Base-by-base conservation (phyloP, 176 grass and related monocot genomes). In the Carex littledalei region DNA sequence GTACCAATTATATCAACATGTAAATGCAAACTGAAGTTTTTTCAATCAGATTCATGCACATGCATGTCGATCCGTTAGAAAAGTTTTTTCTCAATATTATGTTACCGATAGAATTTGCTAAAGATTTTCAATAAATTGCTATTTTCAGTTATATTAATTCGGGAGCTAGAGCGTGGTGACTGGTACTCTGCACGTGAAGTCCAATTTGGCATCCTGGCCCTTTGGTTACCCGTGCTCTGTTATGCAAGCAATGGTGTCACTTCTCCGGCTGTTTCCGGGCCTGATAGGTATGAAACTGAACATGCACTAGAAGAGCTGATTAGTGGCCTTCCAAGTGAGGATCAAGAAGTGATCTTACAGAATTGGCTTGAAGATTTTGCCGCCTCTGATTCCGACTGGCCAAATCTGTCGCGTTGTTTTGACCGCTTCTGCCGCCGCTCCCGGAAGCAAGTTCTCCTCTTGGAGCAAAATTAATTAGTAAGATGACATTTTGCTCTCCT, bases 361-460 rank as follows among this genome's bases (percentile, higher is more conserved):
- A 88, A 84, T 41, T 88, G 86, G 86, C 67, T 88, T 14, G 81
- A 88, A 45, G 86, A 88, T 66, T 88, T 88, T 69, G 81, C 86
- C 6, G 81, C 86, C 20, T 88, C 86, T 14, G 86, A 88, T 55
- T 79, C 86, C 1, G 81, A 88, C 54, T 88, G 86, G 86, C 86
- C 87, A 6, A 86, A 89, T 76, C 83, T 86, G 50, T 63, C 67
- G 13, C 63, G 63, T 32, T 76, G 84, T 13, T 89, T 89, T 16
- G 66, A 89, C 17, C 50, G 65, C 1, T 89, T 84, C 78, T 86
- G 87, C 26, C 87, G 84, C 8, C 22, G 55, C 41, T 82, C 87
- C 22, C 76, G 87, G 61, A 85, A 89, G 84, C 87, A 86, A 56
- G 24, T 81, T 32, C 15, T 86, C 49, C 85, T 86, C 31, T 77